A percentile compares a stretch with the other conserved stretches of the same genome.
Evolutionary conservation across 163 green algal species (phyloP).

Genomic region (Prototheca cutis): DNA sequence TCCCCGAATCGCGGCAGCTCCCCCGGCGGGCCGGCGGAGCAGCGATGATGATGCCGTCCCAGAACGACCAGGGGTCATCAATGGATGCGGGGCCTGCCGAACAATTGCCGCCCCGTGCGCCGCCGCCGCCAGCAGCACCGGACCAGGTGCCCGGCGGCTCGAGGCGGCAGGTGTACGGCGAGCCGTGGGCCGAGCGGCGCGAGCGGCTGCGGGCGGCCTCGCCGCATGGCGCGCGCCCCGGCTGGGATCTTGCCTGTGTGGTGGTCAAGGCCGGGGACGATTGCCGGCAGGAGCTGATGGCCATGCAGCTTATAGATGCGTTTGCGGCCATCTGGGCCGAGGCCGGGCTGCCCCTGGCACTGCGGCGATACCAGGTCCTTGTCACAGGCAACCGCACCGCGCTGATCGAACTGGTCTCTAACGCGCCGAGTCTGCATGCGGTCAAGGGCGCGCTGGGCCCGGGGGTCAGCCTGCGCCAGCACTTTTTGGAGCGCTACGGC

Average conservation of each 20-base stretch:
- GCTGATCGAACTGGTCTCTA: slow-evolving; percentile 92
- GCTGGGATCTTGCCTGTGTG: slow-evolving; percentile 77
- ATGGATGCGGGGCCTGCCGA: too few relatives aligned
- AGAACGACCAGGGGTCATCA: too few relatives aligned
- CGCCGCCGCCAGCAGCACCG: background rate
- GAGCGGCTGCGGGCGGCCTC: slow-evolving; percentile 53
- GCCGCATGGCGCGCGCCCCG: slow-evolving; percentile 56
- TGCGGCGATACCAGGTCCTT: slow-evolving; percentile 83
- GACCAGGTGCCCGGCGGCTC: background rate
- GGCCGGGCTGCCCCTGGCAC: slow-evolving; percentile 76
- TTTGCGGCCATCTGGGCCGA: slow-evolving; percentile 73
- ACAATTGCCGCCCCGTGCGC: too few relatives aligned
- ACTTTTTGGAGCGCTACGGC: slow-evolving; percentile 71
- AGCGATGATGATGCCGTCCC: too few relatives aligned
- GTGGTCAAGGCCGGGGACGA: slow-evolving; percentile 98
- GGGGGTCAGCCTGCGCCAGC: slow-evolving; percentile 54
- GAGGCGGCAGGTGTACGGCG: slow-evolving; percentile 49
- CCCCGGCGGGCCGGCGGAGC: too few relatives aligned
- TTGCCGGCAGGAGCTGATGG: slow-evolving; percentile 93
- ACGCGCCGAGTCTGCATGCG: slow-evolving; percentile 81
- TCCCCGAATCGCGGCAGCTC: too few relatives aligned
- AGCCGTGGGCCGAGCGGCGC: slow-evolving; percentile 46
- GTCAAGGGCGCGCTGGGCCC: slow-evolving; percentile 52
- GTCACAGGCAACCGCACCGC: slow-evolving; percentile 80
- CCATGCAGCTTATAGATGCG: slow-evolving; percentile 78